phyloP scores from a whole-genome alignment of 257 asterid species.

The Mitragyna speciosa region DNA sequence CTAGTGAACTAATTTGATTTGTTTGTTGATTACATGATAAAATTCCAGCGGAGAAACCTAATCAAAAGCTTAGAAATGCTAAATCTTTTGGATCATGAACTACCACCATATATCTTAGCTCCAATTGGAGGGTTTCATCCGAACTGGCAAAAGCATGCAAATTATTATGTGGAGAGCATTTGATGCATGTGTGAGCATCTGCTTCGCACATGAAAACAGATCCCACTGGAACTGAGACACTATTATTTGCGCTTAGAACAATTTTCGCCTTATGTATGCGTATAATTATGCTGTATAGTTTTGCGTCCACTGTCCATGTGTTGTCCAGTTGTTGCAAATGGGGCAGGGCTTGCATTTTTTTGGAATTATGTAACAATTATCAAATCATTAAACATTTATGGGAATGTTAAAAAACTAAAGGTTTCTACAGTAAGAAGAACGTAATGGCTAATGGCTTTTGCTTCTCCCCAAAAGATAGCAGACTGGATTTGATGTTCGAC shows the following conservation, averaged over 20 bases:
- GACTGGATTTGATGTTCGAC: no score
- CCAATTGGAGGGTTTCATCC: not conserved
- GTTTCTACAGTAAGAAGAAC: no score
- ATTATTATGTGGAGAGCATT: not conserved
- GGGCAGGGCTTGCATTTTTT: slow-evolving; percentile 16
- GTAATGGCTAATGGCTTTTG: no score
- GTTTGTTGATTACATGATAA: no score
- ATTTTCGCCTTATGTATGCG: not conserved
- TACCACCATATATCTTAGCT: not conserved
- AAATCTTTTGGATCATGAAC: not conserved
- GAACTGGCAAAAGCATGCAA: not conserved
- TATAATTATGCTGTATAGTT: not conserved
- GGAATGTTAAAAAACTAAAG: no score
- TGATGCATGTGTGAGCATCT: not conserved
- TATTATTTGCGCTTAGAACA: slow-evolving; percentile 6
- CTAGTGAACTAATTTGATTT: not conserved
- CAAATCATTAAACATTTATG: no score
- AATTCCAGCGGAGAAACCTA: not conserved
- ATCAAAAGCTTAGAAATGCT: not conserved
- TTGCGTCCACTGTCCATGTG: slow-evolving; percentile 48
- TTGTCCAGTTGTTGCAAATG: slow-evolving; percentile 40
- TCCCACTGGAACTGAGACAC: slow-evolving; percentile 5
- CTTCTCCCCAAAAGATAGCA: not conserved
- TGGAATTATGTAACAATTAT: slow-evolving; percentile 4
- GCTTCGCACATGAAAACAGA: not conserved